These are phyloP conservation scores for Termitomyces sp. DNA, from an alignment of 768 basidiomycete species.

Conservation along the genomic window DNA sequence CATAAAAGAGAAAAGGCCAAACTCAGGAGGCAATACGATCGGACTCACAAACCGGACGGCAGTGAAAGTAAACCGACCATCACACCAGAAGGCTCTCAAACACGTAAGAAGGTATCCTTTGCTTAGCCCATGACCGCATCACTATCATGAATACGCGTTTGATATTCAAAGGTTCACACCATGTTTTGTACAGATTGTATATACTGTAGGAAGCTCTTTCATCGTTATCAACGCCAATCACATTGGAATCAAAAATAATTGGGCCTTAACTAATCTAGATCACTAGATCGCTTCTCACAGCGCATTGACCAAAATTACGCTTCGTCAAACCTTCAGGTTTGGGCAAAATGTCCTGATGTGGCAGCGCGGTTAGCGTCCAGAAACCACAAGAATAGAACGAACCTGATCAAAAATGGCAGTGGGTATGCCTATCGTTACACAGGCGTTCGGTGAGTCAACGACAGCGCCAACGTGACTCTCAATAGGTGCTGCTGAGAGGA, in stretches of 20 bases:
- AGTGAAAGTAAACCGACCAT: neutral
- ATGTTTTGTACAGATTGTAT: neutral
- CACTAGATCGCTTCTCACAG: slow-evolving; percentile 58
- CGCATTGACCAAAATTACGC: slow-evolving; percentile 57
- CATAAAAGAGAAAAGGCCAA: slow-evolving; percentile 5
- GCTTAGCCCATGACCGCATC: neutral
- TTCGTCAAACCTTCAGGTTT: slow-evolving; percentile 56
- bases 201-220: neutral
- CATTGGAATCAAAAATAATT: neutral
- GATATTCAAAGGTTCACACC: neutral
- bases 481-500: slow-evolving; percentile 61
- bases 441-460: slow-evolving; percentile 75
- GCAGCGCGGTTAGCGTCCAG: neutral
- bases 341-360: slow-evolving; percentile 57
- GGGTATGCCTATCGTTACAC: slow-evolving; percentile 68
- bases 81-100: neutral
- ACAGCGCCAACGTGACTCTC: slow-evolving; percentile 62
- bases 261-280: neutral
- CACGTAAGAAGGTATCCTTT: slow-evolving; percentile 12
- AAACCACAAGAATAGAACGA: slow-evolving; percentile 13
- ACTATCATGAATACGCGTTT: neutral
- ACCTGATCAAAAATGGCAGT: slow-evolving; percentile 76
- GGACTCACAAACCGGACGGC: neutral
- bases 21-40: neutral
- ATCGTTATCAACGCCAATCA: neutral